Conservation (phyloP, 208 protist species). For the Wallacemonas sp. region DNA sequence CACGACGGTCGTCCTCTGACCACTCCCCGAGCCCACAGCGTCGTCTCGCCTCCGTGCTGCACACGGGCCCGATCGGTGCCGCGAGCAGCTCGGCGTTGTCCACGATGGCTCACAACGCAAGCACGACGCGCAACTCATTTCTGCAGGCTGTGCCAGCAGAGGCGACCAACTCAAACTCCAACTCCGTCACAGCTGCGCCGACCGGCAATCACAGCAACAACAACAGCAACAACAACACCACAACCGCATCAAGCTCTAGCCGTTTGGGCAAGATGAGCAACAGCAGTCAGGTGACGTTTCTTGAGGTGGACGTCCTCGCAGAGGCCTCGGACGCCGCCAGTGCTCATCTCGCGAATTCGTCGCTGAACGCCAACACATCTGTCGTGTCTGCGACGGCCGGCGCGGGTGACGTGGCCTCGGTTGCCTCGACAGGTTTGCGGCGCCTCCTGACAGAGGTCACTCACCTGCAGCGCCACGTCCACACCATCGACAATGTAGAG, state of each 20-base stretch:
- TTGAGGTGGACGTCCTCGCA: not conserved
- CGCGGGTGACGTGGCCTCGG: constrained; percentile 10
- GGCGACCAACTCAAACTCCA: constrained; percentile 3
- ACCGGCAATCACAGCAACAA: no score
- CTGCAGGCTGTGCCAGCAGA: not conserved
- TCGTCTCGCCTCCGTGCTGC: not conserved
- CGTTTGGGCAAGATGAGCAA: constrained; percentile 3
- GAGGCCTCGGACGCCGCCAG: not conserved
- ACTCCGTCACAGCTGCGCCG: not conserved
- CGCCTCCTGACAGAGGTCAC: constrained; percentile 41
- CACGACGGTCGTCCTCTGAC: not conserved
- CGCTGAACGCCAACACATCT: not conserved
- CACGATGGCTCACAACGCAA: not conserved
- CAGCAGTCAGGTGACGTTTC: constrained; percentile 7
- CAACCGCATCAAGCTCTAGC: not conserved
- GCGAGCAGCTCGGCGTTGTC: not conserved
- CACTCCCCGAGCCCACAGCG: not conserved
- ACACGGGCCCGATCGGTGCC: not conserved
- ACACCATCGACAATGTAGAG: constrained; percentile 64
- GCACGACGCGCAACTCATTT: not conserved
- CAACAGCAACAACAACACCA: no score
- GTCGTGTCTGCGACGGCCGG: not conserved
- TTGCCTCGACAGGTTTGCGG: constrained; percentile 26
- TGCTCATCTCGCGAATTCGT: not conserved
- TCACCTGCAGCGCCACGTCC: constrained; percentile 54